Conservation (phyloP, 345 rosid genomes). For the Hevea brasiliensis region DNA sequence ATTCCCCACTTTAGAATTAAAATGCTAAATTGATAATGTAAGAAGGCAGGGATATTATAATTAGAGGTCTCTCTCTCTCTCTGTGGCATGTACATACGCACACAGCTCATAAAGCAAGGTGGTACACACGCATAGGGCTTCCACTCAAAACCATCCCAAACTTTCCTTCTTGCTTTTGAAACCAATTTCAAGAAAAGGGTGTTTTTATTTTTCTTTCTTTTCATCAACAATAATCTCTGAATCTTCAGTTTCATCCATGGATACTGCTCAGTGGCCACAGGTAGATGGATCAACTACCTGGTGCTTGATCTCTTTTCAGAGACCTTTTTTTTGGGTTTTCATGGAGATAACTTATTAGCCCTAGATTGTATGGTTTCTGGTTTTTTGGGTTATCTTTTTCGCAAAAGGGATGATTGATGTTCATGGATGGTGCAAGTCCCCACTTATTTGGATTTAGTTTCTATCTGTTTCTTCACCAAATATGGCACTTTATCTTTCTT, state of each 20-base stretch:
- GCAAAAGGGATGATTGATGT: conserved; percentile 17
- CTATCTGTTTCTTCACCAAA: conserved; percentile 31
- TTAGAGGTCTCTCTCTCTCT: conserved; percentile 9
- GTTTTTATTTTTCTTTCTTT: conserved; percentile 23
- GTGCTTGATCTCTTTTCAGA: conserved; percentile 6
- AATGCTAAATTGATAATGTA: not conserved
- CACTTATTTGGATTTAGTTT: conserved; percentile 41
- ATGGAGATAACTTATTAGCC: conserved; percentile 7
- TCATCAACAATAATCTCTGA: too few species aligned
- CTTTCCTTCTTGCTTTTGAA: conserved; percentile 39
- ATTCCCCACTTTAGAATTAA: conserved; percentile 9
- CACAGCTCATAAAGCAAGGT: conserved; percentile 20
- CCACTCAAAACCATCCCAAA: conserved; percentile 42
- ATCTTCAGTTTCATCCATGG: conserved; percentile 76
- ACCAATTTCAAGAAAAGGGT: conserved; percentile 24
- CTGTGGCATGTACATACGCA: not conserved
- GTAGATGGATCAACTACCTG: conserved; percentile 31
- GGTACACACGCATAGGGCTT: conserved; percentile 43
- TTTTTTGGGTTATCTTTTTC: conserved; percentile 18
- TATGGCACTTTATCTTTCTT: conserved; percentile 48
- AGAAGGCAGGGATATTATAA: too few species aligned
- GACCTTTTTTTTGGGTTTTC: conserved; percentile 9
- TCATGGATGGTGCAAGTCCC: conserved; percentile 47
- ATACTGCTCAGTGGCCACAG: conserved; percentile 98
- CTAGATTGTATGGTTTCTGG: not conserved